Percentiles rank a stretch among this genome's conserved stretches.
Conservation (phyloP, 2,329 filamentous ascomycete genomes). For the Torrubiella hemipterigena region DNA sequence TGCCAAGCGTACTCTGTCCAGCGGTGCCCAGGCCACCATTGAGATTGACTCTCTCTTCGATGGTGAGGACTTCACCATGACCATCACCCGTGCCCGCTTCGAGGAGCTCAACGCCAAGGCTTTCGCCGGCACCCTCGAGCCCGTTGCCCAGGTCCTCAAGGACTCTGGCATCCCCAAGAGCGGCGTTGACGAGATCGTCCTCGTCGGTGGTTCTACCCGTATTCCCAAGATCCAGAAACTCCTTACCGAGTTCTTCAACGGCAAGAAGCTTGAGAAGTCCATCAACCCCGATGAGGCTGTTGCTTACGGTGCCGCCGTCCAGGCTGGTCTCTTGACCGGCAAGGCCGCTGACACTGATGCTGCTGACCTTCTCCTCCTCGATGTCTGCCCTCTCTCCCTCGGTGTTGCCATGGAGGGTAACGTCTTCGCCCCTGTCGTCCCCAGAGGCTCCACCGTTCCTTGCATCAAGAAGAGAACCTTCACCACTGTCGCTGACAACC, state of each 20-base stretch:
- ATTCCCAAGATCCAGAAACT: constrained; percentile 99
- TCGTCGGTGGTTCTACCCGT: constrained; percentile 98
- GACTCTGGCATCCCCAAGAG: constrained; percentile 80
- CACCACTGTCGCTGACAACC: constrained; percentile 70
- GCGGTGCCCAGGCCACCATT: constrained; percentile 91
- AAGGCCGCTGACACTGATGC: constrained; percentile 96
- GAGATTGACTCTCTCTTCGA: constrained; percentile 99
- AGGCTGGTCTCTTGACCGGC: constrained; percentile 96
- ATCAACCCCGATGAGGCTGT: constrained; percentile 99
- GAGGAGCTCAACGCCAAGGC: constrained; percentile 96
- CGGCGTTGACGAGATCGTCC: constrained; percentile 94
- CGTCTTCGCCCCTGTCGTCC: constrained; percentile 91
- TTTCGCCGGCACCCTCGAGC: constrained; percentile 86
- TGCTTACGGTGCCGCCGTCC: constrained; percentile 95
- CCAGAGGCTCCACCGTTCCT: constrained; percentile 65
- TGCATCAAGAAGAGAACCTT: constrained; percentile 78
- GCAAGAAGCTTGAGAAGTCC: constrained; percentile 99
- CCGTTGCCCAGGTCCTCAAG: constrained; percentile 93
- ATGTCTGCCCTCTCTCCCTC: constrained; percentile 91
- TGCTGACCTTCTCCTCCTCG: constrained; percentile 84
- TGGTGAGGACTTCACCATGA: constrained; percentile 92
- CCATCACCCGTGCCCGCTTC: constrained; percentile 97
- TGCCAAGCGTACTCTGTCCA: constrained; percentile 97
- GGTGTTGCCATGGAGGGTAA: constrained; percentile 99
- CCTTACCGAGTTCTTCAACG: constrained; percentile 96